Base-by-base conservation (phyloP, 805 yeast species). In the Saccharomycopsis sp. region DNA sequence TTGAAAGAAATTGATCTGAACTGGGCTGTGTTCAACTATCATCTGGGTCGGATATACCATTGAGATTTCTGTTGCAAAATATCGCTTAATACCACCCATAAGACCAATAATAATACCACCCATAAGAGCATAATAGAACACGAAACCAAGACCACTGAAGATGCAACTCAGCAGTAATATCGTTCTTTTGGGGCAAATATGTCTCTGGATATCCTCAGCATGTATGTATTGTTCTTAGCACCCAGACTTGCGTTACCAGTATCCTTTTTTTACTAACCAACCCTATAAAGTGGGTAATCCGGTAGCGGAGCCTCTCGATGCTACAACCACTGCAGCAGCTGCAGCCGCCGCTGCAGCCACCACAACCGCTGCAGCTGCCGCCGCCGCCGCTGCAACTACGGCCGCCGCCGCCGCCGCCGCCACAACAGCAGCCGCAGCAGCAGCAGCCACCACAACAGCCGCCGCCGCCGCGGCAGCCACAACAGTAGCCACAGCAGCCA, bases 241-340 rank as follows among this genome's bases (percentile, higher is more conserved):
- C n/a, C n/a, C n/a, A n/a, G n/a, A n/a, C n/a, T n/a, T n/a, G n/a
- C 12, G 37, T 29, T 29, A 29, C 37, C n/a, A n/a, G 37, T 29
- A 12, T 16, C 12, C 48, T 20, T 44, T 44, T 44, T 44, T 44
- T 44, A 44, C 21, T 44, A 44, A 18, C 18, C 5, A 12, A 44
- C 48, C 48, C 8, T 44, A 5, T 44, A 44, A 16, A 44, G 48
- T 44, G 18, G 48, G 48, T 44, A 44, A 18, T 44, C 9, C 48
- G 12, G 18, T 44, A 44, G 21, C 61, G 24, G 68, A 60, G 16
- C 68, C 73, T 62, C 41, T 44, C 54, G 54, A 63, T 15, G 58
- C 67, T 8, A 63, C 71, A 37, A 64, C 65, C 24, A 72, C 73
- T 61, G 67, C 71, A 29, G 71, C 71, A 16, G 34, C 52, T 2